These are phyloP conservation scores for Sclerotinia nivalis DNA, from an alignment of 2,329 filamentous ascomycete species.

Conservation along the genomic window DNA sequence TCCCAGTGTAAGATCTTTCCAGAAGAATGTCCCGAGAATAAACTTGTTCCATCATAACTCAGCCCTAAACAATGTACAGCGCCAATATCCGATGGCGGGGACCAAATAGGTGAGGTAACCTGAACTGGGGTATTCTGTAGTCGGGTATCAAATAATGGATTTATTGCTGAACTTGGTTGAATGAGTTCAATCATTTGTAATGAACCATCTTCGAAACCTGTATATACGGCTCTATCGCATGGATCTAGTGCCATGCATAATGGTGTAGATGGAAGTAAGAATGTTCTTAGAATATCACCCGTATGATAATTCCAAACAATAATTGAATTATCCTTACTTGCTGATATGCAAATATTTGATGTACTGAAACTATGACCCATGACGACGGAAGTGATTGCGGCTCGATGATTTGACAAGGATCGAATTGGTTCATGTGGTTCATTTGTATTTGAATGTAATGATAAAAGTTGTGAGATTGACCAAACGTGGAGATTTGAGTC, in stretches of 20 bases:
- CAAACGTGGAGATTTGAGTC: slow-evolving; percentile 93
- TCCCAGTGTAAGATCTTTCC: slow-evolving; percentile 84
- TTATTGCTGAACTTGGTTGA: slow-evolving; percentile 47
- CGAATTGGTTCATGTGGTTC: slow-evolving; percentile 68
- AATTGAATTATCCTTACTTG: slow-evolving; percentile 82
- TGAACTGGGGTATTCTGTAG: slow-evolving; percentile 60
- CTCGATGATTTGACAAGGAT: slow-evolving; percentile 76
- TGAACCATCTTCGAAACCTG: slow-evolving; percentile 76
- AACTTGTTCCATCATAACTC: slow-evolving; percentile 77
- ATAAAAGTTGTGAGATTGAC: slow-evolving; percentile 75
- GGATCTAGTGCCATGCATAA: slow-evolving; percentile 77
- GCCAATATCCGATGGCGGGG: slow-evolving; percentile 48
- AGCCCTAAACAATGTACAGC: slow-evolving; percentile 67
- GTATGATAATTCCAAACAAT: slow-evolving; percentile 91
- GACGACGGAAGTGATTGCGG: slow-evolving; percentile 65
- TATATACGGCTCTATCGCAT: slow-evolving; percentile 78
- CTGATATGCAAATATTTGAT: slow-evolving; percentile 81
- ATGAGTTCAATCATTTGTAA: slow-evolving; percentile 78
- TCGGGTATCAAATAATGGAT: slow-evolving; percentile 46
- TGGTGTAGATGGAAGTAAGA: slow-evolving; percentile 74
- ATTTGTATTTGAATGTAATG: slow-evolving; percentile 53
- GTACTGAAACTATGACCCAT: slow-evolving; percentile 68
- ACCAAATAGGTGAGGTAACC: slow-evolving; percentile 52
- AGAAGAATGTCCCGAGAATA: slow-evolving; percentile 78
- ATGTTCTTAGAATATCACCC: slow-evolving; percentile 74